These are phyloP conservation scores for Naematelia encephala DNA, from an alignment of 768 basidiomycete species.

Conservation along the genomic window DNA sequence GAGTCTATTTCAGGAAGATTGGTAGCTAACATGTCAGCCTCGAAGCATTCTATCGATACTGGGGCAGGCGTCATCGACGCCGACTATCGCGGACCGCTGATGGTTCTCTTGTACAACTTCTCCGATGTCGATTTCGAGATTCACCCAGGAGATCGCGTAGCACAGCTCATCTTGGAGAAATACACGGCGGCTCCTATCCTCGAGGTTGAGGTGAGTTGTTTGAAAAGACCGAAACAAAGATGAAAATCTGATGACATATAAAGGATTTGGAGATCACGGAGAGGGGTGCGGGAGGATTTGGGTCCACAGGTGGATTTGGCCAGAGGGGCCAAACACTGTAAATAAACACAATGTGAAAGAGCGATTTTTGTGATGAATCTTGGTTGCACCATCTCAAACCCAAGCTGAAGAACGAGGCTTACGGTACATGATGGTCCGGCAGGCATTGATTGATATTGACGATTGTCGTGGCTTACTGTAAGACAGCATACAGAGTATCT, in stretches of 20 bases:
- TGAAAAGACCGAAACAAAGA: not conserved
- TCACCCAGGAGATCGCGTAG: slow-evolving; percentile 84
- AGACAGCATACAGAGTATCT: no score
- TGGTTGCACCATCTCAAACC: not conserved
- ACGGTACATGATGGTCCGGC: no score
- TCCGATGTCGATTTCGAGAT: slow-evolving; percentile 88
- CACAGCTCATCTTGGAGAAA: slow-evolving; percentile 86
- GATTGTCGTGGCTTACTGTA: no score
- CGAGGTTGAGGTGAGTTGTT: slow-evolving; percentile 70
- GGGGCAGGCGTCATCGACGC: slow-evolving; percentile 96
- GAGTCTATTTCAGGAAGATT: slow-evolving; percentile 38
- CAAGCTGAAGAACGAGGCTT: no score
- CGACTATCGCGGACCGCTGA: slow-evolving; percentile 90
- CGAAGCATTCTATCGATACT: slow-evolving; percentile 95
- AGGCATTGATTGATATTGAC: no score
- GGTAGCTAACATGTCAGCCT: slow-evolving; percentile 57
- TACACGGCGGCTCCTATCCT: slow-evolving; percentile 79
- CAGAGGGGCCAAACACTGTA: not conserved
- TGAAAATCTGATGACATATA: slow-evolving; percentile 1
- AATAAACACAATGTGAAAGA: no score
- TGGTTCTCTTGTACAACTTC: slow-evolving; percentile 87
- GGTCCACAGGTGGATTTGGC: slow-evolving; percentile 77
- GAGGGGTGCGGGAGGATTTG: slow-evolving; percentile 84
- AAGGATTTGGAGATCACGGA: slow-evolving; percentile 79
- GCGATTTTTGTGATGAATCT: slow-evolving; percentile 3